A percentile compares a stretch with the other conserved stretches of the same genome.
Conservation (phyloP, 2,329 filamentous ascomycete genomes). For the Ophiostoma populinum region DNA sequence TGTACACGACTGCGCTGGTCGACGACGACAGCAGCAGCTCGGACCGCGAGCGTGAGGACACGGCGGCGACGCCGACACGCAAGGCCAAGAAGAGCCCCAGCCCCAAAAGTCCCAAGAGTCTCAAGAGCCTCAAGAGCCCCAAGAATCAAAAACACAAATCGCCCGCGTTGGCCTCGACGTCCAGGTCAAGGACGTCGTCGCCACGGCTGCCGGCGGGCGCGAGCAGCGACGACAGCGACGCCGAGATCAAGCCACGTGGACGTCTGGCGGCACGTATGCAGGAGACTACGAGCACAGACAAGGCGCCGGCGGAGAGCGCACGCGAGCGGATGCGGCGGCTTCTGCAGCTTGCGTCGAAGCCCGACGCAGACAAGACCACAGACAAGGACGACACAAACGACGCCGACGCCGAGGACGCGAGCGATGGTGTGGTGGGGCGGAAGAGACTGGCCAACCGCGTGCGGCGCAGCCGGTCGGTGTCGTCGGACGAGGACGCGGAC, state of each 20-base stretch:
- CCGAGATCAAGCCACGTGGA: constrained; percentile 38
- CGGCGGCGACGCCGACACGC: constrained; percentile 4
- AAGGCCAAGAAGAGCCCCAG: constrained; percentile 1
- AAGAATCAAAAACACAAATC: background rate
- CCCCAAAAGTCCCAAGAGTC: background rate
- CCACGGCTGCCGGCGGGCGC: background rate
- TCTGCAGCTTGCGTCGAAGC: constrained; percentile 18
- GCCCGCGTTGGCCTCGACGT: constrained; percentile 8
- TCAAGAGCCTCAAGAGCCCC: constrained; percentile 5
- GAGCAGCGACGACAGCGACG: constrained; percentile 25
- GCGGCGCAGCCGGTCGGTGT: constrained; percentile 9
- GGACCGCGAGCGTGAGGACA: constrained; percentile 5
- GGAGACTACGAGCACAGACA: constrained; percentile 13
- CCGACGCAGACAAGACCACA: constrained; percentile 12
- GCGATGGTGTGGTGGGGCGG: constrained; percentile 19
- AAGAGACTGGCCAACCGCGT: constrained; percentile 13
- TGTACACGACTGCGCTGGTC: no score
- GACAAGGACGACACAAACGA: constrained; percentile 13
- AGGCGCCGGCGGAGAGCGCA: constrained; percentile 16
- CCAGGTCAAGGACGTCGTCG: background rate
- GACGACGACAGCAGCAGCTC: constrained; percentile 5
- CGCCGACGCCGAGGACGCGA: constrained; percentile 15
- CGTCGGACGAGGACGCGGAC: background rate
- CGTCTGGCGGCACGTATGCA: constrained; percentile 49
- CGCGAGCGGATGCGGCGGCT: constrained; percentile 27